These are phyloP conservation scores for Ceratocystis variospora DNA, from an alignment of 2,329 filamentous ascomycete genomes.

Conservation along the genomic window DNA sequence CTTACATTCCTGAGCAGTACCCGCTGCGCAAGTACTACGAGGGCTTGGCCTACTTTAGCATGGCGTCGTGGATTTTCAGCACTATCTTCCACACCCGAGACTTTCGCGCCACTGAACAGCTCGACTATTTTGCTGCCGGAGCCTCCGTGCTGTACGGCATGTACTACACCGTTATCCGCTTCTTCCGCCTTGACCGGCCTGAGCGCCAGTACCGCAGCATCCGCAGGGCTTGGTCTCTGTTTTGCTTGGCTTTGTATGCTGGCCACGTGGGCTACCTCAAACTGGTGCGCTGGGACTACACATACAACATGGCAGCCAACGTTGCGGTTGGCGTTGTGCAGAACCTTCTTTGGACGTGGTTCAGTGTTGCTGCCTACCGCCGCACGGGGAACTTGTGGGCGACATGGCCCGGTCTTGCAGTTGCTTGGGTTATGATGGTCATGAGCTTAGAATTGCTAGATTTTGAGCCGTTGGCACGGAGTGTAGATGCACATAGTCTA, in stretches of 20 bases:
- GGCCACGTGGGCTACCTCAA: constrained; percentile 73
- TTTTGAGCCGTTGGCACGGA: constrained; percentile 70
- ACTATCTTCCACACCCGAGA: constrained; percentile 88
- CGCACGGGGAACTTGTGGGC: constrained; percentile 65
- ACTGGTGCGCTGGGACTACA: constrained; percentile 83
- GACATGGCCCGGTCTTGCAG: constrained; percentile 77
- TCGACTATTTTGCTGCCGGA: constrained; percentile 93
- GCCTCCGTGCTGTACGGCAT: constrained; percentile 81
- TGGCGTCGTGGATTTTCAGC: constrained; percentile 75
- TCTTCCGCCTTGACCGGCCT: constrained; percentile 64
- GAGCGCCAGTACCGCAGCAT: constrained; percentile 33
- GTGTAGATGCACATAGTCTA: constrained; percentile 82
- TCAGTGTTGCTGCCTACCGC: constrained; percentile 61
- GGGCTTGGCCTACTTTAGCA: constrained; percentile 63
- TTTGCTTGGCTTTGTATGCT: constrained; percentile 58
- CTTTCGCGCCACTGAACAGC: constrained; percentile 71
- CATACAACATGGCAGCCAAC: constrained; percentile 96
- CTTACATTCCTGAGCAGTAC: constrained; percentile 58
- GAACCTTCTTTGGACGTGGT: constrained; percentile 75
- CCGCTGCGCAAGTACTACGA: constrained; percentile 69
- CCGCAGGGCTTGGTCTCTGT: constrained; percentile 58
- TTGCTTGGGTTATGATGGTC: constrained; percentile 78
- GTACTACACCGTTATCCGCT: constrained; percentile 68
- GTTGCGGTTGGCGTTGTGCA: constrained; percentile 66
- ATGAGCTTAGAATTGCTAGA: constrained; percentile 96